A percentile compares a stretch with the other conserved stretches of the same genome.
Conservation (phyloP, 2,329 filamentous ascomycete species). For the Phialocephala subalpina region DNA sequence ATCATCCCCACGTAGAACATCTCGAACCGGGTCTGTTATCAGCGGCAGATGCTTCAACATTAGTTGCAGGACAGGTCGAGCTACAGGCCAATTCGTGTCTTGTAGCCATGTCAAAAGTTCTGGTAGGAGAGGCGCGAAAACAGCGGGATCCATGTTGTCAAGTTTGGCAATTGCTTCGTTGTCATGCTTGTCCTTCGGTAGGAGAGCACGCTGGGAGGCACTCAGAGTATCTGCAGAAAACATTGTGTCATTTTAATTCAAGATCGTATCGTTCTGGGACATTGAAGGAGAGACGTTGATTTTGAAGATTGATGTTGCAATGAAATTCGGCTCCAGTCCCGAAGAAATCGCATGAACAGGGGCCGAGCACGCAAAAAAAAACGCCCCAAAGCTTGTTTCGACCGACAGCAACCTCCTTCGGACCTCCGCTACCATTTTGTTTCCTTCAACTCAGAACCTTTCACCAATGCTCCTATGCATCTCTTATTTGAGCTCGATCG, state of each 20-base stretch:
- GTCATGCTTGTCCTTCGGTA: conserved; percentile 12
- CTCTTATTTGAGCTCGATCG: no score
- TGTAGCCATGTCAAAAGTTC: conserved; percentile 21
- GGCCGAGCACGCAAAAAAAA: not conserved
- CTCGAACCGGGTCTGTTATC: not conserved
- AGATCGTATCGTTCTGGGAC: not conserved
- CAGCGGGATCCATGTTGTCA: not conserved
- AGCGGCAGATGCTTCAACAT: conserved; percentile 10
- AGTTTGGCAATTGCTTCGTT: not conserved
- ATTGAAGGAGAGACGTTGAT: not conserved
- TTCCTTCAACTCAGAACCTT: not conserved
- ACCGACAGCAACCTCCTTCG: not conserved
- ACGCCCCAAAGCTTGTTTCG: conserved; percentile 1
- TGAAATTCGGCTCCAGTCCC: not conserved
- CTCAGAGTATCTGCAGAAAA: not conserved
- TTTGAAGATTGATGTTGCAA: not conserved
- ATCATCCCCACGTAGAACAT: conserved; percentile 18
- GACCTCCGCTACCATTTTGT: not conserved
- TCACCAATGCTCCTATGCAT: not conserved
- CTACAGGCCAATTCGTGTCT: conserved; percentile 23
- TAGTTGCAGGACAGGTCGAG: conserved; percentile 1
- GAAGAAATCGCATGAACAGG: not conserved
- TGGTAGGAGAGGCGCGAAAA: conserved; percentile 6
- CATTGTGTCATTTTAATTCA: not conserved
- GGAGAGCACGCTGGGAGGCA: conserved; percentile 1